Conservation (phyloP, 2,329 filamentous ascomycete species). For the Pseudopithomyces chartarum region DNA sequence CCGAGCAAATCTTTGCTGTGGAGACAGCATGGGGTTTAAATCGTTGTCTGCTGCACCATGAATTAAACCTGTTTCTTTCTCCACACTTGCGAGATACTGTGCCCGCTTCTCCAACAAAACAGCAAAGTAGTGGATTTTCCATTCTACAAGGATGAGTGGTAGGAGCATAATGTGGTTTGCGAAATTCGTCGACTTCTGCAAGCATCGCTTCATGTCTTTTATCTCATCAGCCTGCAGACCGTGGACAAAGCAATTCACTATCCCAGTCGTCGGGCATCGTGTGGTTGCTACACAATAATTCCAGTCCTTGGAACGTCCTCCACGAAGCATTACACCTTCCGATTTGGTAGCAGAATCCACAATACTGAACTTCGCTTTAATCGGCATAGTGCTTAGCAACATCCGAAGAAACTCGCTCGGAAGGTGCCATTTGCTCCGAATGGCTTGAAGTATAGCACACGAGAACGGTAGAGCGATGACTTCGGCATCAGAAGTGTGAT, state of each 20-base stretch:
- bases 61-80: slow-evolving; percentile 1
- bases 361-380: neutral
- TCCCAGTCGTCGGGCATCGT: neutral
- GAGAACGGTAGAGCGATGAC: slow-evolving; percentile 1
- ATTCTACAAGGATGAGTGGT: neutral
- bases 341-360: neutral
- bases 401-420: neutral
- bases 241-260: neutral
- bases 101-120: neutral
- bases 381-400: neutral
- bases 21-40: neutral
- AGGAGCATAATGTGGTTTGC: neutral
- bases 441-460: neutral
- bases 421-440: neutral
- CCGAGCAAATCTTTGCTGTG: neutral
- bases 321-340: neutral
- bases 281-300: neutral
- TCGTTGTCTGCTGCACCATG: neutral
- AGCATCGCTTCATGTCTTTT: neutral
- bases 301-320: neutral
- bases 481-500: neutral
- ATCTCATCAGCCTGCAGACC: neutral
- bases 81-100: neutral
- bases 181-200: neutral
- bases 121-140: neutral